These are phyloP conservation scores for Achaetomium macrosporum DNA, from an alignment of 2,329 filamentous ascomycete genomes.

Conservation along the genomic window DNA sequence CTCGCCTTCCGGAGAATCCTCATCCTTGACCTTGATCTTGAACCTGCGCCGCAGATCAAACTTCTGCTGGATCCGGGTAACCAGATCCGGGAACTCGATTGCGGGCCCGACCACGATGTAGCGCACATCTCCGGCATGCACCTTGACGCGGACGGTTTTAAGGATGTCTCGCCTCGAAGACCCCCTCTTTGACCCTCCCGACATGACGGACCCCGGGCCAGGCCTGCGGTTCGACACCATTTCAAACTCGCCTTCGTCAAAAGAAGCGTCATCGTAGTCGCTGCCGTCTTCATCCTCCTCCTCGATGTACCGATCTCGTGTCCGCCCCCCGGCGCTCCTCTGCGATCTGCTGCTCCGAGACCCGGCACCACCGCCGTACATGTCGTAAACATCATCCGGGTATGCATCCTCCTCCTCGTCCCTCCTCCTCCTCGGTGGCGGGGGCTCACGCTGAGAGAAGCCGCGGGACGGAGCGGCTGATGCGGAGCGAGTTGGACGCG, in stretches of 20 bases:
- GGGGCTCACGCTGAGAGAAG: slow-evolving; percentile 37
- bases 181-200: slow-evolving; percentile 43
- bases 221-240: slow-evolving; percentile 58
- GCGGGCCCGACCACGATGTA: slow-evolving; percentile 80
- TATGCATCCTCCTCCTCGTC: slow-evolving; percentile 58
- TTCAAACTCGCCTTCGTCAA: slow-evolving; percentile 75
- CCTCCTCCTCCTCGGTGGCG: slow-evolving; percentile 27
- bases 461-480: slow-evolving; percentile 40
- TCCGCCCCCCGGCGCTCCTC: slow-evolving; percentile 34
- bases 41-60: slow-evolving; percentile 72
- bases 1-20: slow-evolving; percentile 69
- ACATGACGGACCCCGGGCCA: slow-evolving; percentile 38
- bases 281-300: slow-evolving; percentile 75
- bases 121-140: slow-evolving; percentile 83
- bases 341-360: slow-evolving; percentile 34
- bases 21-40: slow-evolving; percentile 84
- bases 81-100: slow-evolving; percentile 70
- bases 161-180: slow-evolving; percentile 59
- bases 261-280: slow-evolving; percentile 62
- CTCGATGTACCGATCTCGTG: slow-evolving; percentile 57
- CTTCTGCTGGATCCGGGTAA: slow-evolving; percentile 76
- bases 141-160: slow-evolving; percentile 81
- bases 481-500: slow-evolving; percentile 38
- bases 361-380: slow-evolving; percentile 43
- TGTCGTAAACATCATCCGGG: slow-evolving; percentile 64